phyloP scores from a whole-genome alignment of 768 basidiomycete genomes.

The Podaxis carcinomalis region DNA sequence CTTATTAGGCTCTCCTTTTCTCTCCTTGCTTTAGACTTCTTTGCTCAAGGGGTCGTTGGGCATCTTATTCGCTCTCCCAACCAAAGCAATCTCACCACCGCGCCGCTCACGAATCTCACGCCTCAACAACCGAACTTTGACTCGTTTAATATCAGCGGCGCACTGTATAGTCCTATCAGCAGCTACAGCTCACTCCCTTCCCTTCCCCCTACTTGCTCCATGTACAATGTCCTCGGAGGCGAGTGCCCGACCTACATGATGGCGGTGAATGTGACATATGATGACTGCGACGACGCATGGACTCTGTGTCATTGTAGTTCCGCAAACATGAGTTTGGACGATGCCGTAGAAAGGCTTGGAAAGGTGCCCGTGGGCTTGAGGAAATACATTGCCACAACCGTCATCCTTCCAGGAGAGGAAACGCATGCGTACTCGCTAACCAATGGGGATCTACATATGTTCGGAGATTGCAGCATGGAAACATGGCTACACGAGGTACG shows the following conservation, averaged over 20 bases:
- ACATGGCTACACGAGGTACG: conserved; percentile 29
- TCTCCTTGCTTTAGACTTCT: neutral
- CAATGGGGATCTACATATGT: conserved; percentile 27
- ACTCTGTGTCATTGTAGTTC: conserved; percentile 24
- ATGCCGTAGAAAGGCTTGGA: conserved; percentile 21
- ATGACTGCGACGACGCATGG: conserved; percentile 23
- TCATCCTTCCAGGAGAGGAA: conserved; percentile 16
- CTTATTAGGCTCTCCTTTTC: neutral
- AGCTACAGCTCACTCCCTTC: conserved; percentile 7
- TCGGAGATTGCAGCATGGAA: conserved; percentile 21
- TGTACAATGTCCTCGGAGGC: conserved; percentile 7
- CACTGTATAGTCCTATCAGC: conserved; percentile 14
- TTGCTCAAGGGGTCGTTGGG: neutral
- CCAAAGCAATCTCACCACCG: neutral
- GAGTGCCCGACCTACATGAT: conserved; percentile 20
- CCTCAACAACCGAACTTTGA: conserved; percentile 19
- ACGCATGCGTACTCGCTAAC: conserved; percentile 26
- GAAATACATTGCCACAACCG: conserved; percentile 21
- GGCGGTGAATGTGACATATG: conserved; percentile 23
- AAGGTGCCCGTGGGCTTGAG: conserved; percentile 27
- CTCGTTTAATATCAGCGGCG: conserved; percentile 9
- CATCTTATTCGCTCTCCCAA: neutral
- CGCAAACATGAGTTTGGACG: conserved; percentile 23
- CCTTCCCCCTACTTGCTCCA: conserved; percentile 17
- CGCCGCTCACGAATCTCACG: conserved; percentile 6